Conservation (phyloP, 257 asterid genomes). For the Rubia yunnanensis region DNA sequence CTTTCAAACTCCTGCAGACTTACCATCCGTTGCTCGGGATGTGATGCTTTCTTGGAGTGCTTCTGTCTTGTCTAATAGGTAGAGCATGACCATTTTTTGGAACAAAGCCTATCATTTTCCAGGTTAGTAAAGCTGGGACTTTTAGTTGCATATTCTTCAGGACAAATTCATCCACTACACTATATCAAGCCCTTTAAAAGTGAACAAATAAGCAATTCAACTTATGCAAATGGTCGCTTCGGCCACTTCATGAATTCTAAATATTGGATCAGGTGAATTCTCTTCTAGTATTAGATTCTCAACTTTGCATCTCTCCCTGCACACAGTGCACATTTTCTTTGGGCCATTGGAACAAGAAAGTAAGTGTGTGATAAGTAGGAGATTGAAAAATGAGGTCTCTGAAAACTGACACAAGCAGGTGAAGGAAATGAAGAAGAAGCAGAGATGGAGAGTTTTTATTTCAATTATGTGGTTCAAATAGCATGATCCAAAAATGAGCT, state of each 20-base stretch:
- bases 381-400: no score
- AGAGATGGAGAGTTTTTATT: no score
- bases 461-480: no score
- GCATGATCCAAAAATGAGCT: no score
- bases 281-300: not conserved
- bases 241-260: not conserved
- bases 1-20: slow-evolving; percentile 39
- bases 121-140: not conserved
- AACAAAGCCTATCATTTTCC: not conserved
- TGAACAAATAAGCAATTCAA: not conserved
- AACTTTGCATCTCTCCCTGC: not conserved
- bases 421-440: no score
- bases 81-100: slow-evolving; percentile 2
- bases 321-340: not conserved
- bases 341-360: no score
- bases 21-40: slow-evolving; percentile 93
- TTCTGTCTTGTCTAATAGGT: slow-evolving; percentile 62
- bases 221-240: not conserved
- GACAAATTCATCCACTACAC: not conserved
- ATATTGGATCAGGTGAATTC: not conserved
- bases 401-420: no score
- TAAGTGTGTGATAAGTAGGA: no score
- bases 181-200: not conserved
- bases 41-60: slow-evolving; percentile 86
- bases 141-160: not conserved